Evolutionary conservation across 2,329 filamentous ascomycete species (phyloP).

Genomic region (Tolypocladium cylindrosporum): DNA sequence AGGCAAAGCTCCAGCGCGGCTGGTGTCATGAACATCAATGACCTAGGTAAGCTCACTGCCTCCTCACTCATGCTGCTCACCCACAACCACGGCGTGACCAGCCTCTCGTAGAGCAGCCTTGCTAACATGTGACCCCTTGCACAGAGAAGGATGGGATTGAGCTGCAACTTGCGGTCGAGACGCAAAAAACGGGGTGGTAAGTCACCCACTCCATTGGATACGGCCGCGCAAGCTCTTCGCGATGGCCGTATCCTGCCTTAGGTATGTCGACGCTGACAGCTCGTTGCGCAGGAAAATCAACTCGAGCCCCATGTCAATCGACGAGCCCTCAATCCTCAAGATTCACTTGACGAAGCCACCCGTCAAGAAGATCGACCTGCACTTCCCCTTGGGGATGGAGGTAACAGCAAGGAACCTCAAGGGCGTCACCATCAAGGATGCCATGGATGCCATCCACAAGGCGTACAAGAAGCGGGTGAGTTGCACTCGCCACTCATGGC

Average conservation of each 20-base stretch:
- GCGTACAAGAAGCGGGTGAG: conserved; percentile 91
- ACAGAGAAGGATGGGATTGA: conserved; percentile 65
- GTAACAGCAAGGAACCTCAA: conserved; percentile 86
- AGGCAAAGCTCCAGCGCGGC: conserved; percentile 64
- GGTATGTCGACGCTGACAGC: not conserved
- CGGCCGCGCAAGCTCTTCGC: not conserved
- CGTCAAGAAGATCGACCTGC: conserved; percentile 88
- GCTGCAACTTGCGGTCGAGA: conserved; percentile 68
- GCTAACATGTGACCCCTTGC: not conserved
- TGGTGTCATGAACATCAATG: conserved; percentile 65
- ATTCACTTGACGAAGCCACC: conserved; percentile 69
- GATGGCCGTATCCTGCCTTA: not conserved
- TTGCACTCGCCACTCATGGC: conserved; percentile 1
- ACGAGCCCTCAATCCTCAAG: conserved; percentile 78
- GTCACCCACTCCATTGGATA: conserved; percentile 16
- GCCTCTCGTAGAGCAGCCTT: not conserved
- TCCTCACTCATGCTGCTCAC: not conserved
- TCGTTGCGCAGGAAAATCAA: conserved; percentile 74
- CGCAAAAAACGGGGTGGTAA: conserved; percentile 82
- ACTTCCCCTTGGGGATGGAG: conserved; percentile 80
- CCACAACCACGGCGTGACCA: not conserved
- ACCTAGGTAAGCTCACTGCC: conserved; percentile 56
- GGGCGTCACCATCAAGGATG: conserved; percentile 96
- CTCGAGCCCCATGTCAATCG: conserved; percentile 65
- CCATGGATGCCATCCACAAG: conserved; percentile 90